Percentiles rank a stretch among this genome's conserved stretches.
Conservation (phyloP, 257 asterid genomes). For the Rhazya stricta region DNA sequence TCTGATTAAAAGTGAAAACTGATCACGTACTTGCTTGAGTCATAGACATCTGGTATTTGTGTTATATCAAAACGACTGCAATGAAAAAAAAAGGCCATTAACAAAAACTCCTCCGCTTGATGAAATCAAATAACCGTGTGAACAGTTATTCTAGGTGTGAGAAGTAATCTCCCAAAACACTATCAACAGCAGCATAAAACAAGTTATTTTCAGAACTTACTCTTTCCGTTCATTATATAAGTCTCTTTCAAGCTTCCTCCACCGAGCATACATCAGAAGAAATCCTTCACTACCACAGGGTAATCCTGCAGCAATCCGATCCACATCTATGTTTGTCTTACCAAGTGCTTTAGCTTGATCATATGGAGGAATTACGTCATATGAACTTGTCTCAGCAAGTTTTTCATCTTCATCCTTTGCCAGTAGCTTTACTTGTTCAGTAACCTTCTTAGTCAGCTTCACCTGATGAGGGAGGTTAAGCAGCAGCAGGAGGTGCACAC, state of each 20-base stretch:
- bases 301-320: slow-evolving; percentile 94
- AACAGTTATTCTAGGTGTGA: background rate
- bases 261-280: slow-evolving; percentile 97
- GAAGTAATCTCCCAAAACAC: background rate
- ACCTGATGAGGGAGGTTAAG: slow-evolving; percentile 36
- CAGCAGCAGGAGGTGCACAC: background rate
- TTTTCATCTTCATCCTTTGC: slow-evolving; percentile 91
- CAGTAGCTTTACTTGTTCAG: slow-evolving; percentile 81
- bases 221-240: slow-evolving; percentile 86
- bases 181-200: background rate
- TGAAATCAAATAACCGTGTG: background rate
- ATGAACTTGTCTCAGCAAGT: slow-evolving; percentile 65
- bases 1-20: background rate
- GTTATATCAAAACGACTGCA: slow-evolving; percentile 87
- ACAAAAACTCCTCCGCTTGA: slow-evolving; percentile 8
- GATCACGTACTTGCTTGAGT: slow-evolving; percentile 90
- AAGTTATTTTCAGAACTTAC: slow-evolving; percentile 35
- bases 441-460: slow-evolving; percentile 78
- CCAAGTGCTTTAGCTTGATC: slow-evolving; percentile 99
- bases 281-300: slow-evolving; percentile 99
- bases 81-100: slow-evolving; percentile 14
- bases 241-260: slow-evolving; percentile 94
- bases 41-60: slow-evolving; percentile 97
- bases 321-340: slow-evolving; percentile 90
- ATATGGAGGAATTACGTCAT: slow-evolving; percentile 76